Base-by-base conservation (phyloP, 805 yeast genomes). In the Yamadazyma scolyti region DNA sequence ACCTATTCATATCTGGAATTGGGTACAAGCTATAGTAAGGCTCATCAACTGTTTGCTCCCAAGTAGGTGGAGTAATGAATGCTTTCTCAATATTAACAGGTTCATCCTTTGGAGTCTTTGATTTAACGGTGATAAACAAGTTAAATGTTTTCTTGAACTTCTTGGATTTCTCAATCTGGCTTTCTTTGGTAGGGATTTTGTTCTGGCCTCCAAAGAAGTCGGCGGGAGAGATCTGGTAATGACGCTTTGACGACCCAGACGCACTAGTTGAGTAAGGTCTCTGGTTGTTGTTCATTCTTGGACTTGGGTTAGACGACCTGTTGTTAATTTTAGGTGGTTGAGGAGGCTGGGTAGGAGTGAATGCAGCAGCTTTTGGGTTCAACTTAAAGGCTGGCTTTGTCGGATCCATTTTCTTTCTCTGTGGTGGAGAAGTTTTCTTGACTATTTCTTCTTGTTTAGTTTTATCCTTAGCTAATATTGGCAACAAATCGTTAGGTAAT, bases 51-150 rank as follows among this genome's bases (percentile, higher is more conserved):
- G 78, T 75, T 28, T 71, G 59, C 14, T 68, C 65, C 94, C 94
- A 84, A 0, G 89, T 80, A 30, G 94, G 94, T 7, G 85, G 79
- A 0, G 90, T 80, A 23, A 68, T 66, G 52, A 73, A 85, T 5
- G 93, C 78, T 44, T 66, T 75, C 43, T 79, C 88, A 38, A 79
- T 63, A 4, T 44, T 41, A 6, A 55, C 44, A 9, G 58, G 53
- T 16, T 20, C 23, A 2, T 41, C 34, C 12, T 40, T 47, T 19
- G 34, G 50, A 27, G 33, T 48, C 37, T 38, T 54, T 43, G 39
- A 55, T 33, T 68, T 68, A 4, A 75, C 65, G 16, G 71, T 67
- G 11, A 65, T 41, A 39, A 81, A 73, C 42, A 79, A 58, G 48
- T 71, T 77, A 56, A 80, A 80, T 25, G 67, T 54, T 16, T 45